Evolutionary conservation across 78 protist genomes (phyloP).

Genomic region (Bodo saltans): DNA sequence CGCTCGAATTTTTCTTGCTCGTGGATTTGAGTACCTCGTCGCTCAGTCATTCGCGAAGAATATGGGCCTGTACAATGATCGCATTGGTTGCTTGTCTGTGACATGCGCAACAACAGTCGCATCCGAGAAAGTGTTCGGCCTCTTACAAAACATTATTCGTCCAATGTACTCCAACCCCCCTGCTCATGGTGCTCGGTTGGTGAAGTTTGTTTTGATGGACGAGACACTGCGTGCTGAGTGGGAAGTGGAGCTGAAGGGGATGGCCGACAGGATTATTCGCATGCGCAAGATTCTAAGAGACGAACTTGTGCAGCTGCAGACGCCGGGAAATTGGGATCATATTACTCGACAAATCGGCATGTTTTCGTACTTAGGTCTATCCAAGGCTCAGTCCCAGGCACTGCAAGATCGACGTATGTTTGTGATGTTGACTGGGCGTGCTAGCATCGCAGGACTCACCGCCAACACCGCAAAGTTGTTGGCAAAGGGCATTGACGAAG

Average conservation of each 20-base stretch:
- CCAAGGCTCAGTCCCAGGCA: slow-evolving; percentile 39
- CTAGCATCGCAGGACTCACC: slow-evolving; percentile 92
- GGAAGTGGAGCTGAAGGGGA: slow-evolving; percentile 59
- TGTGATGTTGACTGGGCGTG: slow-evolving; percentile 87
- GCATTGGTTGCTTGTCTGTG: slow-evolving; percentile 63
- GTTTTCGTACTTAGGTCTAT: slow-evolving; percentile 92
- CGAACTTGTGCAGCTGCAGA: slow-evolving; percentile 34
- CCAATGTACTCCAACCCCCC: slow-evolving; percentile 95
- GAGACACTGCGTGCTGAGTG: slow-evolving; percentile 37
- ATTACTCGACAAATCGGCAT: slow-evolving; percentile 86
- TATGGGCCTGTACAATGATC: slow-evolving; percentile 94
- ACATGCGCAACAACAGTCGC: slow-evolving; percentile 42
- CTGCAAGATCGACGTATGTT: slow-evolving; percentile 69
- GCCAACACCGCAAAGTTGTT: slow-evolving; percentile 67
- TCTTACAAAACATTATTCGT: slow-evolving; percentile 77
- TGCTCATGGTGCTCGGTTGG: slow-evolving; percentile 92
- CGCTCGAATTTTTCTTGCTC: slow-evolving; percentile 49
- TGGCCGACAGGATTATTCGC: slow-evolving; percentile 67
- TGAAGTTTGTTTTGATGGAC: slow-evolving; percentile 56
- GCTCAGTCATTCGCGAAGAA: slow-evolving; percentile 91
- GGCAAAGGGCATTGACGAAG: slow-evolving; percentile 63
- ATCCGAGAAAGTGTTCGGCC: slow-evolving; percentile 54
- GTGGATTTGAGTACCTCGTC: slow-evolving; percentile 41
- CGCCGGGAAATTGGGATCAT: slow-evolving; percentile 85
- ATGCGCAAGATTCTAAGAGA: slow-evolving; percentile 64